These are phyloP conservation scores for Stachybotrys chlorohalonatus DNA, from an alignment of 2,329 filamentous ascomycete species.

Conservation along the genomic window DNA sequence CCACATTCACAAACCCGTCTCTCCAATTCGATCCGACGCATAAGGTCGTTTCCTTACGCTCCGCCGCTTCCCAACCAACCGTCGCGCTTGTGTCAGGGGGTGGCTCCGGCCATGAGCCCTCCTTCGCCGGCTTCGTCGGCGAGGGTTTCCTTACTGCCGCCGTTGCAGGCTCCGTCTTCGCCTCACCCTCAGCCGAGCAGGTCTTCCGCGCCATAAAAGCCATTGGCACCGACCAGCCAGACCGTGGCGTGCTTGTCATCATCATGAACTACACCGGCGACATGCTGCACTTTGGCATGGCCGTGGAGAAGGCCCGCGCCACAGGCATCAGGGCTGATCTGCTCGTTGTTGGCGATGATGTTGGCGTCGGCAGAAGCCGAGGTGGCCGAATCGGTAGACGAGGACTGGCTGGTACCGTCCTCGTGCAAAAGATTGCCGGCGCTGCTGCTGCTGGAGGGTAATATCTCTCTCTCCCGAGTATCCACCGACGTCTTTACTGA, in stretches of 20 bases:
- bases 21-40: constrained; percentile 13
- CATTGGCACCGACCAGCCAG: constrained; percentile 37
- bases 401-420: constrained; percentile 4
- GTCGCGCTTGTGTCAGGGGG: constrained; percentile 43
- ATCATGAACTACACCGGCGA: constrained; percentile 70
- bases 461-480: not conserved
- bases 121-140: constrained; percentile 64
- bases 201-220: constrained; percentile 55
- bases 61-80: constrained; percentile 5
- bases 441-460: constrained; percentile 24
- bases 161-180: constrained; percentile 68
- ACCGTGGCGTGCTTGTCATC: constrained; percentile 59
- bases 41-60: constrained; percentile 14
- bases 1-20: constrained; percentile 18
- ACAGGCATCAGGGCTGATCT: constrained; percentile 52
- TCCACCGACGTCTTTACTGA: not conserved
- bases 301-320: constrained; percentile 63
- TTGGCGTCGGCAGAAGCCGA: constrained; percentile 3
- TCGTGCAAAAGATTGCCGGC: constrained; percentile 4
- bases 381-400: constrained; percentile 4
- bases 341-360: constrained; percentile 44
- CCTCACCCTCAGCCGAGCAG: constrained; percentile 64
- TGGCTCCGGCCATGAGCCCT: constrained; percentile 65
- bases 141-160: constrained; percentile 58
- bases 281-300: constrained; percentile 67